Base-by-base conservation (phyloP, 1,139 yeast genomes). In the Zygoascus sp. region DNA sequence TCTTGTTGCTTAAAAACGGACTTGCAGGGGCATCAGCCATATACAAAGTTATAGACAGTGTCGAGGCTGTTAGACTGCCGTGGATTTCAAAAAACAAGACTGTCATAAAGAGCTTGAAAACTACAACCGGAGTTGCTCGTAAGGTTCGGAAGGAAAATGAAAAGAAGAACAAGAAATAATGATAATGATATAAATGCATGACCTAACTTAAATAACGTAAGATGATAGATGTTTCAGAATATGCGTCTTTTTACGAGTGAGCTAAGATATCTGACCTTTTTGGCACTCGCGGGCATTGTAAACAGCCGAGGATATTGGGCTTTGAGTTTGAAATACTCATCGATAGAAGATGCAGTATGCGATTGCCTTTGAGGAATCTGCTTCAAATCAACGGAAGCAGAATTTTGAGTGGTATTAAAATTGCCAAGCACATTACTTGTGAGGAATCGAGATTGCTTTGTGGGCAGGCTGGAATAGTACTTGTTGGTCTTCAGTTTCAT, bases 71-170 rank as follows among this genome's bases (percentile, higher is more conserved):
- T 9, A 22, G 32, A 6, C 8, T 47, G 15, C 50, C 50, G 5
- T 47, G 50, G 50, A 35, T 46, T 7, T 8, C 20, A 11, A 39
- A 40, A 20, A 36, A 41, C 9, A 37, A 25, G 25, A 39, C 45
- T 25, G 42, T 35, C 21, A 30, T 43, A 6, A 32, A 40, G 34
- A 43, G 40, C 13, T 30, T 47, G 32, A 25, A 43, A 23, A 47
- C 50, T 10, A 41, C 32, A 9, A 35, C 36, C 10, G 46, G 44
- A 8, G 27, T 38, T 11, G 40, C 40, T 16, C 28, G 15, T 7
- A 39, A 32, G 21, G 38, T n/a, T 32, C 35, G 32, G 30, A 43
- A 39, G 36, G 34, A 40, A 21, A 17, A 28, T n/a, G 28, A 15
- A 10, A 36, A 44, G 42, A 22, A 15, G 13, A 21, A 6, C 5